A percentile compares a stretch with the other conserved stretches of the same genome.
Conservation (phyloP, 2,329 filamentous ascomycete species). For the Cladophialophora chaetospira region DNA sequence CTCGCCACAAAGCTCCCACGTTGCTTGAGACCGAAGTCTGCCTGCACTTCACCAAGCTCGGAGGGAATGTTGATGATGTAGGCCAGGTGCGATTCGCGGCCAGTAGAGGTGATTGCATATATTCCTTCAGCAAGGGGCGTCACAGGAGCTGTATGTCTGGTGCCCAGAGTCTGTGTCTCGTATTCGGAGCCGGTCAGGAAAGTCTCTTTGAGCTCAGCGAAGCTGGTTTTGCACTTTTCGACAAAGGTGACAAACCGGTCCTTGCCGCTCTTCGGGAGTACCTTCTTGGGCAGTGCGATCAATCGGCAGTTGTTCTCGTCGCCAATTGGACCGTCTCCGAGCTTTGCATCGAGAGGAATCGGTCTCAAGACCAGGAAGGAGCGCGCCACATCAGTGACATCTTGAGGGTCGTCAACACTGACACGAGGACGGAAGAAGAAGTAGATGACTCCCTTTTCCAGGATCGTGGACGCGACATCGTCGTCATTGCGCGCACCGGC, state of each 20-base stretch:
- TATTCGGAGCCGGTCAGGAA: constrained; percentile 71
- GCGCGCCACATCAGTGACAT: constrained; percentile 71
- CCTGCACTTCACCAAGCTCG: constrained; percentile 70
- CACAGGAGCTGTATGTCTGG: constrained; percentile 67
- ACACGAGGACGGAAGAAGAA: constrained; percentile 85
- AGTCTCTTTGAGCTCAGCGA: constrained; percentile 69
- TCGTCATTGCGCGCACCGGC: constrained; percentile 54
- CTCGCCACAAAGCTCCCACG: constrained; percentile 78
- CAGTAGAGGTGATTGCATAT: constrained; percentile 75
- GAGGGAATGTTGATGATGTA: constrained; percentile 77
- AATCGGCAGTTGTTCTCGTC: constrained; percentile 67
- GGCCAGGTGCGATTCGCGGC: constrained; percentile 71
- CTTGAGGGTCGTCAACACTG: constrained; percentile 67
- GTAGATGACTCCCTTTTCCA: constrained; percentile 89
- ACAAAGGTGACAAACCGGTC: constrained; percentile 83
- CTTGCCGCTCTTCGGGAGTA: constrained; percentile 66
- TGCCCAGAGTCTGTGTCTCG: constrained; percentile 73
- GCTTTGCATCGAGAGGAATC: constrained; percentile 66
- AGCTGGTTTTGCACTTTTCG: constrained; percentile 68
- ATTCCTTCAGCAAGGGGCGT: constrained; percentile 81
- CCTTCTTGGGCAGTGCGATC: constrained; percentile 81
- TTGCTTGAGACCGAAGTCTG: constrained; percentile 69
- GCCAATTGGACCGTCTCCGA: constrained; percentile 60
- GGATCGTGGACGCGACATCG: constrained; percentile 61
- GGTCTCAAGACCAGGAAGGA: constrained; percentile 80